Evolutionary conservation across 352 stramenopile species (phyloP), one percentile per base, ranked within the genome.

Genomic region (Phytophthora pinifolia): DNA sequence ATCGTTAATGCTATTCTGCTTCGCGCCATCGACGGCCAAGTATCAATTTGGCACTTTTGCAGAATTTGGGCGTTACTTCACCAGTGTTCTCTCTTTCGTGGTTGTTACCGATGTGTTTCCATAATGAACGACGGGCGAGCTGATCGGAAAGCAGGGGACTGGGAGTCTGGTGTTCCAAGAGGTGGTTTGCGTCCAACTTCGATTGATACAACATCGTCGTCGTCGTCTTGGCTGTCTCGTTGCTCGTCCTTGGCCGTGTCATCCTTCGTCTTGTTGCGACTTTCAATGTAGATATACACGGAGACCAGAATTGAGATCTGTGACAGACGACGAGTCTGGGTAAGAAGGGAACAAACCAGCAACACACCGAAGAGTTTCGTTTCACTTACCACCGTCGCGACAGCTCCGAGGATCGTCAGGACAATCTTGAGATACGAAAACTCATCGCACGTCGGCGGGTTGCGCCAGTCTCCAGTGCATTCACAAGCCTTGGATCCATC

Each of bases 401-500:
- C 39, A 25, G 54, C 72, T 14, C 69, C 70, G 20, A 53, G 65
- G 47, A 79, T 74, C 2, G 72, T 82, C 18, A 77, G 41, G 34
- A 74, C 39, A 25, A 48, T 51, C 49, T 77, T 76, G 18, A 70
- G 57, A 38, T 64, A 62, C 15, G 72, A 70, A 22, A 66, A 75
- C 9, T 63, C 29, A 25, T 70, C 67, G 39, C 72, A 82, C 4
- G 46, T 59, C 6, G 72, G 72, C 2, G 72, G 72, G 18, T 67
- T 63, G 6, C 59, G 57, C 72, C 72, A 82, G 46, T 82, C 72
- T 4, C 66, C 68, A 12, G 65, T 65, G 47, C 72, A 82, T 31
- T 65, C 58, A 35, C 72, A 82, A 3, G 53, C 33, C 41, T 63
- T 46, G 17, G 61, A 64, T 36, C 54, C 72, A 22, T 81, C 57